These are phyloP conservation scores for Lathyrus sativus DNA, from an alignment of 306 rosid genomes.

Conservation along the genomic window DNA sequence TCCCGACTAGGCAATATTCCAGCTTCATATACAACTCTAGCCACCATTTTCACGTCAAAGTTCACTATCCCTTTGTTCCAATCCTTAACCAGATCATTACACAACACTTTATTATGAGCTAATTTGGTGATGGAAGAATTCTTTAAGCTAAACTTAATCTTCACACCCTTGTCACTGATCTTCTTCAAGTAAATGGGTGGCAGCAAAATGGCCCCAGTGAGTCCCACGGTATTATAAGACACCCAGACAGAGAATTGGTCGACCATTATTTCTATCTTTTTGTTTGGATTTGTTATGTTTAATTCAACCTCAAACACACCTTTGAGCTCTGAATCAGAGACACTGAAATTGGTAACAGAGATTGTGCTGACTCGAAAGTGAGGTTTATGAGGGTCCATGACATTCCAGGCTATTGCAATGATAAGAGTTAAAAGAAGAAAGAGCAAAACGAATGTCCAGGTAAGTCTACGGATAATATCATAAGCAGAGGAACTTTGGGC, in stretches of 20 bases:
- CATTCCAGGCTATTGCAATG: constrained; percentile 31
- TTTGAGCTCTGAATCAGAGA: not conserved
- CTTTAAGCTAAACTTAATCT: constrained; percentile 1
- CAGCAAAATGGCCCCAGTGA: not conserved
- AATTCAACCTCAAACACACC: constrained; percentile 11
- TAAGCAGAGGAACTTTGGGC: not conserved
- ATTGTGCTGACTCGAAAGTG: constrained; percentile 29
- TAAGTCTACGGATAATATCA: not conserved
- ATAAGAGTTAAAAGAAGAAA: not conserved
- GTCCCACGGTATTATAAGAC: not conserved
- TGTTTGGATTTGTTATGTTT: constrained; percentile 39
- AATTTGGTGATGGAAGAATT: not conserved
- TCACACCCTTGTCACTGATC: not conserved
- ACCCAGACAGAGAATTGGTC: not conserved
- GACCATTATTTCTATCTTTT: constrained; percentile 1
- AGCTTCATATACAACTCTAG: not conserved
- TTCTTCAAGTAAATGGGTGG: not conserved
- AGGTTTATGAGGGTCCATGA: constrained; percentile 30
- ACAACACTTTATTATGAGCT: not conserved
- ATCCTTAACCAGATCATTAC: constrained; percentile 6
- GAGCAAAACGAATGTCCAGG: not conserved
- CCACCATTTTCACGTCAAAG: constrained; percentile 28
- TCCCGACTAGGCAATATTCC: constrained; percentile 10
- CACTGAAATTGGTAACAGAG: constrained; percentile 28
- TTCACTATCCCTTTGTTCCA: constrained; percentile 20